Base-by-base conservation (phyloP, 306 rosid genomes). In the Hippophae gyantsensis region DNA sequence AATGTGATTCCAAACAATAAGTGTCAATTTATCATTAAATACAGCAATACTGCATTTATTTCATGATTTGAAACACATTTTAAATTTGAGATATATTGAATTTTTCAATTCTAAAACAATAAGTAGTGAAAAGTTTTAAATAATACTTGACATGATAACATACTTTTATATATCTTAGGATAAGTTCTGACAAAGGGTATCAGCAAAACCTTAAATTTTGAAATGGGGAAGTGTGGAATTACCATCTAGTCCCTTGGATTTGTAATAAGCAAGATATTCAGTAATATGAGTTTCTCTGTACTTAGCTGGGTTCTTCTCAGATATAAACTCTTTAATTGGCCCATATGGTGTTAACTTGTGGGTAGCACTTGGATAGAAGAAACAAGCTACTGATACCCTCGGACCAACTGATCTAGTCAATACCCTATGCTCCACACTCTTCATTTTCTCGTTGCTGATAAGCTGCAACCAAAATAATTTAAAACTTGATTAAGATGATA, bases 391-490 rank as follows among this genome's bases (percentile, higher is more conserved):
- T 63, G 95, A 86, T 26, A 69, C 73, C 69, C 97, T 78, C 3
- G 95, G 83, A 12, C 83, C 92, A 42, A 59, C 48, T 8, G 68
- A n/a, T 70, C 89, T 59, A 7, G 69, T 81, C 65, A 83, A 66
- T 7, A 85, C 97, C 66, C 86, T 62, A 26, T 85, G 97, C 82
- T 83, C 83, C 59, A 80, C 89, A 43, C 93, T 86, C 58, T 58
- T 80, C 83, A 84, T 80, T 77, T 76, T 84, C 77, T 86, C 95
- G 49, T 89, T 86, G 48, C 82, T 84, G 52, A 86, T 82, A 5
- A 86, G 85, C 97, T 89, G 68, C 76, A 42, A 47, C 54, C 57
- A 26, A 7, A 60, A 45, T 9, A 7, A 13, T 51, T 11, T 57
- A 11, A 43, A 38, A 10, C 6, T 18, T 9, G 9, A 42, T 8